Evolutionary conservation across 108 stramenopile genomes (phyloP).

Genomic region (Discostella stelligeroides): DNA sequence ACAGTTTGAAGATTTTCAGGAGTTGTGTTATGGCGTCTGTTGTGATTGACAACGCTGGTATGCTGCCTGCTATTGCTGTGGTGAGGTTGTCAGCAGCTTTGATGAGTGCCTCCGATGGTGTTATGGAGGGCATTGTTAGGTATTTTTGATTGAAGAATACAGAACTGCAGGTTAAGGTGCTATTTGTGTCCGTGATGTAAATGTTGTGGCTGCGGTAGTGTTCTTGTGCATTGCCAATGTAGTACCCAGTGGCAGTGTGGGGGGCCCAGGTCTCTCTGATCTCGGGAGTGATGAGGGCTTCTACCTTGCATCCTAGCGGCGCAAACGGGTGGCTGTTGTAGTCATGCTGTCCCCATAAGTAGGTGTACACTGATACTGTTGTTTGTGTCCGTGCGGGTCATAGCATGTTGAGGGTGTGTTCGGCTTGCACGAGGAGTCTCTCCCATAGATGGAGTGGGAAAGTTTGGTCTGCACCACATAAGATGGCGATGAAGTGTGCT

Average conservation of each 20-base stretch:
- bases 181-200: too few relatives aligned
- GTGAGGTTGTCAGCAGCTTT: slow-evolving; percentile 5
- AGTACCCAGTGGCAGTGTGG: slow-evolving; percentile 4
- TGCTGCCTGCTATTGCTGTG: background rate
- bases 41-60: background rate
- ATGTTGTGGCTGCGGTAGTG: slow-evolving; percentile 7
- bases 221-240: slow-evolving; percentile 1
- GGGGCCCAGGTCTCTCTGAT: slow-evolving; percentile 5
- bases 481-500: slow-evolving; percentile 5
- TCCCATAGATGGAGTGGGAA: slow-evolving; percentile 36
- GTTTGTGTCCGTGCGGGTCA: background rate
- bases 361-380: background rate
- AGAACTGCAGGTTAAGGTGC: too few relatives aligned
- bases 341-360: slow-evolving; percentile 15
- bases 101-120: slow-evolving; percentile 13
- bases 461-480: background rate
- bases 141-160: too few relatives aligned
- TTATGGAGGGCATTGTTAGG: background rate
- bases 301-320: slow-evolving; percentile 14
- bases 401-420: slow-evolving; percentile 15
- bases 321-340: slow-evolving; percentile 25
- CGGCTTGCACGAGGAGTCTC: slow-evolving; percentile 10
- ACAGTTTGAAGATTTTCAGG: background rate
- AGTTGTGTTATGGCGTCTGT: slow-evolving; percentile 2
- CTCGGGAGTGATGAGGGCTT: background rate